phyloP scores from a whole-genome alignment of 163 green algal species.

The Trebouxia gelatinosa region DNA sequence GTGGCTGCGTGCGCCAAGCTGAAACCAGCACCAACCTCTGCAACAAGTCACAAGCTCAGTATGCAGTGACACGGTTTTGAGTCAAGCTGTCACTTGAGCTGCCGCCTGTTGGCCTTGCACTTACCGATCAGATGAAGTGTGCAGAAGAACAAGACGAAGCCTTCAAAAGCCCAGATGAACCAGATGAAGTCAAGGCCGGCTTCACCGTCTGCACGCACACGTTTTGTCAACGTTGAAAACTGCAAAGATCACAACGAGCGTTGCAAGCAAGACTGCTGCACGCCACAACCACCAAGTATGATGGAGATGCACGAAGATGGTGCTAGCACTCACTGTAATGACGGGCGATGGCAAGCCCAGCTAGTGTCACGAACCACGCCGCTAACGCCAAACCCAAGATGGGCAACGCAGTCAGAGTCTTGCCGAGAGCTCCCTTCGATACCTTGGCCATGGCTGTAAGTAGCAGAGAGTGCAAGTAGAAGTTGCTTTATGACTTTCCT shows the following conservation, averaged over 20 bases:
- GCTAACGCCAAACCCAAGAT: background rate
- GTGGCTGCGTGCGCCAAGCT: conserved; percentile 10
- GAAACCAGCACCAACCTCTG: conserved; percentile 17
- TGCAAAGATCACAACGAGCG: background rate
- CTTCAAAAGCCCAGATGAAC: conserved; percentile 21
- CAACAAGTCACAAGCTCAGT: background rate
- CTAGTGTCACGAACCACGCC: conserved; percentile 1
- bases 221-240: no score
- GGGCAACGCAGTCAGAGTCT: background rate
- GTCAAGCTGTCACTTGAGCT: no score
- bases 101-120: no score
- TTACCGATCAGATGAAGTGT: background rate
- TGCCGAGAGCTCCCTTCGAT: background rate
- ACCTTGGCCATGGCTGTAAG: background rate
- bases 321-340: background rate
- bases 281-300: background rate
- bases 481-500: no score
- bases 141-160: conserved; percentile 22
- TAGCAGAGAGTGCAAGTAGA: no score
- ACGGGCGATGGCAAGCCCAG: background rate
- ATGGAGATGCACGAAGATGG: background rate
- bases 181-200: background rate
- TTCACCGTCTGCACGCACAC: background rate
- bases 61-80: no score
- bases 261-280: background rate